phyloP scores from a whole-genome alignment of 371 early-diverging fungal species.

The Apophysomyces variabilis region DNA sequence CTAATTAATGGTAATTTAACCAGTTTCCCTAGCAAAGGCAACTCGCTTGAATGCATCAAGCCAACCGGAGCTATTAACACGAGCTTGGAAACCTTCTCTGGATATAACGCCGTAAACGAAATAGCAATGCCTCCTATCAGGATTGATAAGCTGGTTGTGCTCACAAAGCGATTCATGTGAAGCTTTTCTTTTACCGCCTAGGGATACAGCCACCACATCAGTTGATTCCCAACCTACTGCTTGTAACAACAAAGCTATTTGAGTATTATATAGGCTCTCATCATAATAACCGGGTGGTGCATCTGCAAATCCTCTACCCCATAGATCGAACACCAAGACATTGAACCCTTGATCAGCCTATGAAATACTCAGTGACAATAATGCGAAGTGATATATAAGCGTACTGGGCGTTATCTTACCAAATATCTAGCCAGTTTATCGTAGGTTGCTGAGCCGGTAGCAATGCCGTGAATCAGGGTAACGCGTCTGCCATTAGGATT shows the following conservation, averaged over 20 bases:
- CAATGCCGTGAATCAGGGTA: slow-evolving; percentile 62
- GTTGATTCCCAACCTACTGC: slow-evolving; percentile 58
- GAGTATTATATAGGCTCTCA: slow-evolving; percentile 52
- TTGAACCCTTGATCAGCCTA: slow-evolving; percentile 51
- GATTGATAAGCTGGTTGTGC: not conserved
- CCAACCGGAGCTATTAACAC: slow-evolving; percentile 63
- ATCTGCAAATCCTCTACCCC: slow-evolving; percentile 60
- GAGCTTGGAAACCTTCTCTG: slow-evolving; percentile 53
- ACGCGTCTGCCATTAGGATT: slow-evolving; percentile 53
- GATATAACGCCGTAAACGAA: slow-evolving; percentile 54
- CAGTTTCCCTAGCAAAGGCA: slow-evolving; percentile 37
- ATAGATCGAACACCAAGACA: slow-evolving; percentile 58
- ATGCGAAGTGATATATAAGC: not conserved
- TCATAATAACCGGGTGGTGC: slow-evolving; percentile 50
- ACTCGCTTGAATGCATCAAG: slow-evolving; percentile 35
- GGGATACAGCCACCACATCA: slow-evolving; percentile 52
- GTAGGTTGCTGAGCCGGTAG: slow-evolving; percentile 38
- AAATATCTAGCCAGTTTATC: slow-evolving; percentile 34
- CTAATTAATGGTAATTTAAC: slow-evolving; percentile 23
- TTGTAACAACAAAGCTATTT: slow-evolving; percentile 51
- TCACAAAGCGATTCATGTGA: no score
- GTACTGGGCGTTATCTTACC: slow-evolving; percentile 16
- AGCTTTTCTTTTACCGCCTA: slow-evolving; percentile 44
- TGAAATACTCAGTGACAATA: not conserved
- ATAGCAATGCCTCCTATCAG: slow-evolving; percentile 50